These are phyloP conservation scores for Hippophae tibetana DNA, from an alignment of 306 rosid genomes.

Conservation along the genomic window DNA sequence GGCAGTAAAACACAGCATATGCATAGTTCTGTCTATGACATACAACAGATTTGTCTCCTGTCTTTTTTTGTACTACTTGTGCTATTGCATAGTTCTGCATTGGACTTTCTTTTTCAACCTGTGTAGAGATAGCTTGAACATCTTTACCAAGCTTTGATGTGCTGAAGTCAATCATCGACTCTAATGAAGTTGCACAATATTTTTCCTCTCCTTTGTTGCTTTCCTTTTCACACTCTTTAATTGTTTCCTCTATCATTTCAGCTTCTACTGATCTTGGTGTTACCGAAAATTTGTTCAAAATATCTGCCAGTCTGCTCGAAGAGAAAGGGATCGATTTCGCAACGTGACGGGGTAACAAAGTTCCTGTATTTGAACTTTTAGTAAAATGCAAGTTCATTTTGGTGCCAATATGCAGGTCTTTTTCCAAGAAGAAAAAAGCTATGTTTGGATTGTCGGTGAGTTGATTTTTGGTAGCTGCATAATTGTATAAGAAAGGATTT, in stretches of 20 bases:
- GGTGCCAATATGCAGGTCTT: constrained; percentile 2
- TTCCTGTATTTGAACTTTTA: not conserved
- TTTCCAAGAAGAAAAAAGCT: constrained; percentile 10
- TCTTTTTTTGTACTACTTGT: constrained; percentile 9
- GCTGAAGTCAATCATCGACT: constrained; percentile 19
- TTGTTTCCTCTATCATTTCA: constrained; percentile 1
- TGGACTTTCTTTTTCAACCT: constrained; percentile 4
- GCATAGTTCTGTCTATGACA: constrained; percentile 30
- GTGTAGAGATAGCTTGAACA: constrained; percentile 8
- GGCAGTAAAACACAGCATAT: constrained; percentile 35
- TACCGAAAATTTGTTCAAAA: constrained; percentile 9
- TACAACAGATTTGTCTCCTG: constrained; percentile 20
- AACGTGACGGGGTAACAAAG: not conserved
- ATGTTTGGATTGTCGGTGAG: not conserved
- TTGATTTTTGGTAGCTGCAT: too few relatives aligned
- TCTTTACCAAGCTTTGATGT: constrained; percentile 24
- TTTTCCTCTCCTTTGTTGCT: constrained; percentile 16
- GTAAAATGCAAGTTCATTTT: constrained; percentile 12
- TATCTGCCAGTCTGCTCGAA: constrained; percentile 10
- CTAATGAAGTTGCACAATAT: constrained; percentile 28
- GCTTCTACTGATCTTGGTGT: constrained; percentile 15
- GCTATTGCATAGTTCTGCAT: constrained; percentile 3
- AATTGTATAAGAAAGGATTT: too few relatives aligned
- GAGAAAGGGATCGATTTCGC: constrained; percentile 15
- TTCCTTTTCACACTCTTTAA: constrained; percentile 19